A percentile compares a stretch with the other conserved stretches of the same genome.
Evolutionary conservation across 768 basidiomycete species (phyloP).

Genomic region (Pisolithus orientalis): DNA sequence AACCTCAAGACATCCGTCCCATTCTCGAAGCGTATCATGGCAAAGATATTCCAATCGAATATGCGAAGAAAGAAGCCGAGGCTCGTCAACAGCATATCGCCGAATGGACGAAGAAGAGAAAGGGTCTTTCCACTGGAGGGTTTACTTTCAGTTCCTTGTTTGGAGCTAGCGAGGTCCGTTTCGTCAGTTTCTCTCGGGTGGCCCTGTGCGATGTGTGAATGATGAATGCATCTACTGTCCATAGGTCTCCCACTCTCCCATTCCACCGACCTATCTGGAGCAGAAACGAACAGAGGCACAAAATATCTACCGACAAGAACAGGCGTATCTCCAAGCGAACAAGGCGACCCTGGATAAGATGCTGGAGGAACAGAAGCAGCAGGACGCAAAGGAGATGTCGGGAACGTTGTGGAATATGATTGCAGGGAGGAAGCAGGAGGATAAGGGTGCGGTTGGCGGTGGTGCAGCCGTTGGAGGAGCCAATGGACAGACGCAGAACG

Average conservation of each 20-base stretch:
- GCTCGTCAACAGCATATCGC: constrained; percentile 71
- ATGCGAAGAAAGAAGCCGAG: constrained; percentile 82
- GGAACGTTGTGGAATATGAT: constrained; percentile 33
- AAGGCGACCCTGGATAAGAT: constrained; percentile 43
- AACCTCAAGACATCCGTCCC: constrained; percentile 79
- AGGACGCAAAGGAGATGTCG: constrained; percentile 41
- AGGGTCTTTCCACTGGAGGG: constrained; percentile 30
- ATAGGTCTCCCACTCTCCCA: constrained; percentile 23
- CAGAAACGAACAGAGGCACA: constrained; percentile 48
- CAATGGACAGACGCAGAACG: no score
- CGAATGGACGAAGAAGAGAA: constrained; percentile 62
- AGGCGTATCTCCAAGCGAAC: constrained; percentile 45
- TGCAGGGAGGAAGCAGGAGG: constrained; percentile 16
- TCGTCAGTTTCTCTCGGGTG: background rate
- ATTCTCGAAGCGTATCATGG: constrained; percentile 80
- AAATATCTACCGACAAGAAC: constrained; percentile 44
- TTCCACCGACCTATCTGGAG: constrained; percentile 47
- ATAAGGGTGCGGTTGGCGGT: background rate
- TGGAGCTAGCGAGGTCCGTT: constrained; percentile 28
- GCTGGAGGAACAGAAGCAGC: constrained; percentile 48
- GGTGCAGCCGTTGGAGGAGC: no score
- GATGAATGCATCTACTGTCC: background rate
- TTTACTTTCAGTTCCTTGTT: constrained; percentile 44
- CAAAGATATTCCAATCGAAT: constrained; percentile 85
- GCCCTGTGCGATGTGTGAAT: background rate